Conservation (phyloP, 2,329 filamentous ascomycete genomes). For the Fusarium tricinctum region DNA sequence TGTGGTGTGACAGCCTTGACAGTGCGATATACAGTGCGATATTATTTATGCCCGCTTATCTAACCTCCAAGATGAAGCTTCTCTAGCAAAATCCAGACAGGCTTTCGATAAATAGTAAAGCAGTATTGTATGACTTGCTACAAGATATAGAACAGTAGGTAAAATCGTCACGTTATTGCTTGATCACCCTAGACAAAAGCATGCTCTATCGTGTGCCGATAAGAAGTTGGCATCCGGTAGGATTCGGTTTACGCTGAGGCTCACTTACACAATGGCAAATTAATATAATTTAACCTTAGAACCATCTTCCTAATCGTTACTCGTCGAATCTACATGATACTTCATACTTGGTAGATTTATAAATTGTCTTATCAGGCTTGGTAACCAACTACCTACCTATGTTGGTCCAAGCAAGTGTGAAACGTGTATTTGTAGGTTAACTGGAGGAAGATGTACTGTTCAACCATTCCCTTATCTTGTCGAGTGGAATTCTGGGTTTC, state of each 20-base stretch:
- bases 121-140: too few species aligned
- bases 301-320: too few species aligned
- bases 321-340: too few species aligned
- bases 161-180: too few species aligned
- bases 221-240: too few species aligned
- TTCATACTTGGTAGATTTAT: neutral
- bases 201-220: too few species aligned
- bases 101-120: neutral
- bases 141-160: too few species aligned
- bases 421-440: neutral
- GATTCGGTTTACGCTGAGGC: too few species aligned
- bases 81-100: neutral
- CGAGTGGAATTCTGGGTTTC: neutral
- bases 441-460: neutral
- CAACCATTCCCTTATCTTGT: neutral
- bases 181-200: too few species aligned
- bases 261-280: too few species aligned
- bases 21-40: conserved; percentile 24
- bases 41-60: neutral
- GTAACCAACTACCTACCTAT: too few species aligned
- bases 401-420: neutral
- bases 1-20: conserved; percentile 40
- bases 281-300: too few species aligned
- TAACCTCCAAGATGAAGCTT: neutral
- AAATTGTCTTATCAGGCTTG: neutral